Evolutionary conservation across 768 basidiomycete genomes (phyloP).

Genomic region (Lactarius tabidus): DNA sequence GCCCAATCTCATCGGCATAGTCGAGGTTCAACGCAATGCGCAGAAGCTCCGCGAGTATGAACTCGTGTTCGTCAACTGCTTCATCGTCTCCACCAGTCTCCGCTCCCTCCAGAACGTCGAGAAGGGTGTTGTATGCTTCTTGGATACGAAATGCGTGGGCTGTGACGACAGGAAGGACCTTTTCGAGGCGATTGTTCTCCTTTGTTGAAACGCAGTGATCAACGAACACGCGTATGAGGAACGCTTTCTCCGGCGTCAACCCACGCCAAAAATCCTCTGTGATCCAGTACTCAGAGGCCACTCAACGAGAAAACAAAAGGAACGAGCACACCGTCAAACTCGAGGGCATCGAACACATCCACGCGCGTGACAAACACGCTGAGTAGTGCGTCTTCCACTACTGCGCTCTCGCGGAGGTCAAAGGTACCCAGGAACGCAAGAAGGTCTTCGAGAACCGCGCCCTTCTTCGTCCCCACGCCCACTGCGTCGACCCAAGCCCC

Average conservation of each 20-base stretch:
- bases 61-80: slow-evolving; percentile 45
- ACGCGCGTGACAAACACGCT: slow-evolving; percentile 64
- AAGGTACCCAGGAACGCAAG: slow-evolving; percentile 53
- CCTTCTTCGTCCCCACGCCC: slow-evolving; percentile 37
- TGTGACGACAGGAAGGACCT: slow-evolving; percentile 78
- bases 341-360: slow-evolving; percentile 62
- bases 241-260: slow-evolving; percentile 70
- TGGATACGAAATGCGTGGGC: slow-evolving; percentile 74
- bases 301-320: neutral
- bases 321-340: slow-evolving; percentile 57
- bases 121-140: slow-evolving; percentile 60
- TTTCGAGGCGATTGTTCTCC: slow-evolving; percentile 60
- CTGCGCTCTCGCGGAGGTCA: slow-evolving; percentile 52
- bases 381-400: slow-evolving; percentile 70
- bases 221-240: slow-evolving; percentile 79
- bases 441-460: slow-evolving; percentile 37
- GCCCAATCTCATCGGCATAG: slow-evolving; percentile 88
- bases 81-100: slow-evolving; percentile 39
- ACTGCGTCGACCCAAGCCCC: slow-evolving; percentile 71
- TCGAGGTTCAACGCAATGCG: slow-evolving; percentile 75
- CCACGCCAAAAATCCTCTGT: slow-evolving; percentile 68
- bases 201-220: slow-evolving; percentile 66
- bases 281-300: neutral
- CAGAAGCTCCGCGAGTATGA: slow-evolving; percentile 78
- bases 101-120: slow-evolving; percentile 38